A percentile compares a stretch with the other conserved stretches of the same genome.
phyloP scores from a whole-genome alignment of 1,139 yeast genomes.

The Hyphopichia fennica region DNA sequence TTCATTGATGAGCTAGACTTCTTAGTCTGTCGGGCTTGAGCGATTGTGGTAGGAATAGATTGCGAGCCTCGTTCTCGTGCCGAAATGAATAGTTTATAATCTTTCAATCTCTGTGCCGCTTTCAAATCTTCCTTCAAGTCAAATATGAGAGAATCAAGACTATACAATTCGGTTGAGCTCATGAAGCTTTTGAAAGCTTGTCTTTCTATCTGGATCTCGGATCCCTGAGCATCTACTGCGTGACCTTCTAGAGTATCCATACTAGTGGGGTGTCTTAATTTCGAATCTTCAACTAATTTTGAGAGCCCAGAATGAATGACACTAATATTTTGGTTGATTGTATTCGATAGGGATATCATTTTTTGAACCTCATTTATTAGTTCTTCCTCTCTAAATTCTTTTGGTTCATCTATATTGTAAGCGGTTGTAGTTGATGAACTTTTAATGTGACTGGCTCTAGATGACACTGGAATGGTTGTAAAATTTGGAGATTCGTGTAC shows the following conservation, averaged over 20 bases:
- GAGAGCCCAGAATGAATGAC: not conserved
- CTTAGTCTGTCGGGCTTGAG: no score
- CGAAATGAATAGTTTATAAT: not conserved
- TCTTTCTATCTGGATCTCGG: not conserved
- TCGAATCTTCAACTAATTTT: not conserved
- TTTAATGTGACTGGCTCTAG: not conserved
- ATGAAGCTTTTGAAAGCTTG: not conserved
- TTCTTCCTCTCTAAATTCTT: not conserved
- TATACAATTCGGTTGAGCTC: not conserved
- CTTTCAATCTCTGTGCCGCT: not conserved
- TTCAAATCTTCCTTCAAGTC: slow-evolving; percentile 2
- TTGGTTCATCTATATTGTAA: not conserved
- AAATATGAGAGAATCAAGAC: not conserved
- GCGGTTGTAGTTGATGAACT: not conserved
- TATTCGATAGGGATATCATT: not conserved
- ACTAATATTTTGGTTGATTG: not conserved
- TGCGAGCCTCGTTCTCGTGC: not conserved
- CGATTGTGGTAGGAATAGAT: no score
- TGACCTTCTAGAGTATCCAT: not conserved
- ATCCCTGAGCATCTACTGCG: slow-evolving; percentile 1
- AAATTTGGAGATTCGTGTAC: not conserved
- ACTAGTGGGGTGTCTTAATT: not conserved
- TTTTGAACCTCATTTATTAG: not conserved
- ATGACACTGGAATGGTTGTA: not conserved
- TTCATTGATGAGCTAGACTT: not conserved